Base-by-base conservation (phyloP, 1,284 basidiomycete species). In the Tetrapyrgos nigripes region DNA sequence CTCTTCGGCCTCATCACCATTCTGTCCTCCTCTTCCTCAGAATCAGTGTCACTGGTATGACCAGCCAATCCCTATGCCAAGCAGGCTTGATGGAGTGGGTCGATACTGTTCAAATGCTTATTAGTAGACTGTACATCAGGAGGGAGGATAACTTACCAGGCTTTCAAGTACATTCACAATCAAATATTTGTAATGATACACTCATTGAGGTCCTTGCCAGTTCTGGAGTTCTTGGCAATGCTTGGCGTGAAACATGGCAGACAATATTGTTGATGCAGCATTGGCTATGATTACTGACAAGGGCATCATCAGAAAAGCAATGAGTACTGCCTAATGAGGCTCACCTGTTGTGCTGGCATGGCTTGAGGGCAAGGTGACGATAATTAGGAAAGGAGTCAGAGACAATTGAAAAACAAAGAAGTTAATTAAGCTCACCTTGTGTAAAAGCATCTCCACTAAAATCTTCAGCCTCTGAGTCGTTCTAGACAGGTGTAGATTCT, bases 131-230 rank as follows among this genome's bases (percentile, higher is more conserved):
- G 14, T 4, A 40, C 13, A 4, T 19, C 44, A n/a, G 10, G n/a
- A 45, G 17, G 35, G 17, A 49, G 50, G 26, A 13, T 13, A 37
- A 49, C 48, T 35, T n/a, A 58, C 56, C 50, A 50, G 19, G 40
- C 37, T 28, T 46, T 26, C 5, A 13, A 9, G 23, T 53, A 47
- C 50, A 53, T 52, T 46, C 51, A 21, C 48, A 31, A 26, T 10
- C 56, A 50, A 10, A 53, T 53, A 3, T 47, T 53, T 4, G 33
- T 10, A 14, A 33, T 19, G 14, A 58, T 40, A 5, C 23, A 10
- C 10, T 35, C 28, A 21, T 26, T 27, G 14, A 5, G 2, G 2
- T 19, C 10, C 50, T 17, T n/a, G 33, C 56, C 56, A 58, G 2
- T 21, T 33, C 37, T 53, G 44, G 37, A 58, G 37, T 3, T 53